These are phyloP conservation scores for Tanacetum coccineum DNA, from an alignment of 129 eudicot species.

Conservation along the genomic window DNA sequence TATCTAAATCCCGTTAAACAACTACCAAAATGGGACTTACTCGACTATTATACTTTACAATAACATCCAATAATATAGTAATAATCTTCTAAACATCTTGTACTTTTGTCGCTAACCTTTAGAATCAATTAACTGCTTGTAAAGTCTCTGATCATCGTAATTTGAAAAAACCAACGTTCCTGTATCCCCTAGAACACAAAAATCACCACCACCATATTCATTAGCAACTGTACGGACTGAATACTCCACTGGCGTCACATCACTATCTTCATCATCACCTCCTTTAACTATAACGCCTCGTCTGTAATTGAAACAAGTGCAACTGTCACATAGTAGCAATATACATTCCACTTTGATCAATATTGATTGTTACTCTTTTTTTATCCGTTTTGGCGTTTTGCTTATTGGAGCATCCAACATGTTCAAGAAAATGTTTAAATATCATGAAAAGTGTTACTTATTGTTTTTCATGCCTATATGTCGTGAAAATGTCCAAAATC, in stretches of 20 bases:
- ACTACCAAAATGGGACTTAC: too few relatives aligned
- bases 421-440: too few relatives aligned
- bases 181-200: constrained; percentile 23
- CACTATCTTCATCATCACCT: constrained; percentile 25
- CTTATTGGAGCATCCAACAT: too few relatives aligned
- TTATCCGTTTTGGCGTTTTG: too few relatives aligned
- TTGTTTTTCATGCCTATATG: too few relatives aligned
- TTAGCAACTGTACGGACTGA: constrained; percentile 41
- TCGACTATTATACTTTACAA: too few relatives aligned
- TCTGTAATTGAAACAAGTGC: constrained; percentile 5
- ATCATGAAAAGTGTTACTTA: too few relatives aligned
- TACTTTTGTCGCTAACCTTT: constrained; percentile 14
- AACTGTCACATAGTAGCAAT: neutral
- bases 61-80: too few relatives aligned
- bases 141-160: constrained; percentile 41
- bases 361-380: too few relatives aligned
- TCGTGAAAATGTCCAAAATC: too few relatives aligned
- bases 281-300: constrained; percentile 39
- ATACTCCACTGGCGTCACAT: constrained; percentile 36
- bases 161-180: constrained; percentile 30
- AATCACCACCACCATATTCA: constrained; percentile 51
- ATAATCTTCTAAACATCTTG: neutral
- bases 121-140: constrained; percentile 29
- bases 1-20: too few relatives aligned
- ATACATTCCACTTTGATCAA: too few relatives aligned